A percentile compares a stretch with the other conserved stretches of the same genome.
Evolutionary conservation across 768 basidiomycete species (phyloP).

Genomic region (Flagelloscypha sp.): DNA sequence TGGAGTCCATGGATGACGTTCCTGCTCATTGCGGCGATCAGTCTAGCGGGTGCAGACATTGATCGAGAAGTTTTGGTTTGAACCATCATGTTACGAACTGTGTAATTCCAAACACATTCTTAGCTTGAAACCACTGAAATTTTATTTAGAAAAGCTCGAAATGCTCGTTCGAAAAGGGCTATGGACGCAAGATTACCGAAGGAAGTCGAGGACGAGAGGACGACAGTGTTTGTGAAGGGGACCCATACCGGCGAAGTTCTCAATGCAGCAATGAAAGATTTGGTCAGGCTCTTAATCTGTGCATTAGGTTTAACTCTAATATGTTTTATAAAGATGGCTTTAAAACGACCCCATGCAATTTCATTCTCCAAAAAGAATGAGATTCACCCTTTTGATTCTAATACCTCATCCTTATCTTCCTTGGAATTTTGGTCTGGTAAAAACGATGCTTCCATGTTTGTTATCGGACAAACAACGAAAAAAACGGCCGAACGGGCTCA

Average conservation of each 20-base stretch:
- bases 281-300: constrained; percentile 45
- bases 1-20: too few relatives aligned
- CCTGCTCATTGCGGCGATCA: too few relatives aligned
- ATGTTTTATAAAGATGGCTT: constrained; percentile 60
- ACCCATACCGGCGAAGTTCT: constrained; percentile 79
- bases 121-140: background rate
- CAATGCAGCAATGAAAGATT: constrained; percentile 76
- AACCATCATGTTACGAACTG: constrained; percentile 19
- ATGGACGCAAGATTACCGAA: constrained; percentile 83
- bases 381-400: constrained; percentile 84
- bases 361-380: constrained; percentile 91
- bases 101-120: constrained; percentile 14
- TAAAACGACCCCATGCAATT: constrained; percentile 87
- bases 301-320: background rate
- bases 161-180: constrained; percentile 89
- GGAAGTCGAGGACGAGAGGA: constrained; percentile 81
- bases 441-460: constrained; percentile 90
- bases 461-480: constrained; percentile 88
- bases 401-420: constrained; percentile 41
- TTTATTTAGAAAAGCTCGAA: constrained; percentile 75
- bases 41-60: too few relatives aligned
- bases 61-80: too few relatives aligned
- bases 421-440: constrained; percentile 90
- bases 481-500: constrained; percentile 86
- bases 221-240: constrained; percentile 84